These are phyloP conservation scores for Diaporthe sp. DNA, from an alignment of 2,329 filamentous ascomycete species.

Conservation along the genomic window DNA sequence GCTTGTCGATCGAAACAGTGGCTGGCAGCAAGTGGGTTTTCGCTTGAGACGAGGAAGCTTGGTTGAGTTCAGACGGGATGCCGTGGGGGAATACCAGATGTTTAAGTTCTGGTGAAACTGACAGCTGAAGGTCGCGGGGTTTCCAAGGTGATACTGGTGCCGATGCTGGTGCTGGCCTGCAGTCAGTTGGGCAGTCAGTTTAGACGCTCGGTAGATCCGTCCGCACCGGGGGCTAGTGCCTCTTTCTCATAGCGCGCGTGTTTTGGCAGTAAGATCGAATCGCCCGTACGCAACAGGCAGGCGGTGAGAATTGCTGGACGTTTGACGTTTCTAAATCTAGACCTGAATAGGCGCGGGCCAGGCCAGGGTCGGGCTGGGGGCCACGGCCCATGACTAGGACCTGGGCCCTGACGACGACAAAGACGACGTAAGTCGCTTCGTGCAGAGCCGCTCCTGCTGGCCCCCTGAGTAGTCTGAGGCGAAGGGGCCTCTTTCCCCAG, in stretches of 20 bases:
- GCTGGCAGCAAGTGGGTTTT: slow-evolving; percentile 7
- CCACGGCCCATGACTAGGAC: neutral
- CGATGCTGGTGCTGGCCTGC: neutral
- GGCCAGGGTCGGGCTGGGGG: neutral
- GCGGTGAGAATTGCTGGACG: slow-evolving; percentile 1
- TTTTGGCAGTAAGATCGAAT: neutral
- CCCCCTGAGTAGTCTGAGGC: slow-evolving; percentile 10
- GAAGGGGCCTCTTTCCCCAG: slow-evolving; percentile 14
- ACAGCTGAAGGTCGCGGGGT: neutral
- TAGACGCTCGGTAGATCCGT: slow-evolving; percentile 16
- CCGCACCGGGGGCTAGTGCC: slow-evolving; percentile 19
- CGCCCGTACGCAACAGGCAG: neutral
- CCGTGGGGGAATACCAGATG: slow-evolving; percentile 3
- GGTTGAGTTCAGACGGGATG: slow-evolving; percentile 15
- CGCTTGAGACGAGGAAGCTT: slow-evolving; percentile 21
- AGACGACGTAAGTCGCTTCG: slow-evolving; percentile 3
- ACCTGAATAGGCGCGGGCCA: slow-evolving; percentile 19
- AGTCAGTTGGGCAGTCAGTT: neutral
- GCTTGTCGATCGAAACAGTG: slow-evolving; percentile 6
- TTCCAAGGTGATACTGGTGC: slow-evolving; percentile 9
- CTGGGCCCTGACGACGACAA: slow-evolving; percentile 33
- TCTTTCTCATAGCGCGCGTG: slow-evolving; percentile 13
- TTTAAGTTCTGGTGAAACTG: slow-evolving; percentile 29
- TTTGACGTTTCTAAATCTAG: slow-evolving; percentile 31
- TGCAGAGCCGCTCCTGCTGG: neutral